Base-by-base conservation (phyloP, 805 yeast species). In the Barnettozyma sp. region DNA sequence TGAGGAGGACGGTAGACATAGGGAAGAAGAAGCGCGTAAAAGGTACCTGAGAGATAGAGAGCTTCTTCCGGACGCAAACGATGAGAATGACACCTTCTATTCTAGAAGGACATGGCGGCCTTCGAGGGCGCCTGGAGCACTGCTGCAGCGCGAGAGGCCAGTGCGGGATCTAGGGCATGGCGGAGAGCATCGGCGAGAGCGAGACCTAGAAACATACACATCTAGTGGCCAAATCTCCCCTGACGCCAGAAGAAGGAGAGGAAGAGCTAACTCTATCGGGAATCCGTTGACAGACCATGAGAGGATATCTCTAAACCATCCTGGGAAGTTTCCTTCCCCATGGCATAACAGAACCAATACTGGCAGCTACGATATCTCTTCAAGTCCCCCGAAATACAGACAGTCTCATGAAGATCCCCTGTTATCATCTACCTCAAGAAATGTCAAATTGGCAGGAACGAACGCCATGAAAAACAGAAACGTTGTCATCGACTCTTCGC, bases 251-350 rank as follows among this genome's bases (percentile, higher is more conserved):
- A n/a, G n/a, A n/a, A n/a, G n/a, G n/a, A n/a, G n/a, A n/a, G 28
- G 35, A 38, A 30, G 39, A 23, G 25, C 38, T 6, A 26, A 30
- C 13, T 41, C 42, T 10, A 27, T 35, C 23, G 34, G 33, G 3
- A 25, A 36, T 25, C 14, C 27, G 13, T 12, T 33, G 6, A 23
- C 40, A 5, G 26, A 22, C 15, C 33, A 36, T n/a, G 22, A 24
- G 5, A 31, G 31, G 12, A 21, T 30, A 22, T 19, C 36, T 28
- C 15, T 38, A 36, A 31, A 42, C 33, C 30, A 39, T 30, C 58
- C 58, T 2, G 58, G 58, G 2, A 48, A 49, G 30, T 53, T 47
- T 26, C 58, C 58, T 22, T 42, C 48, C n/a, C 50, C 48, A 7
- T 44, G 36, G 24, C 28, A 19, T n/a, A n/a, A n/a, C 4, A 8